Evolutionary conservation across 2,329 filamentous ascomycete species (phyloP).

Genomic region (Aspergillus viridinutans): DNA sequence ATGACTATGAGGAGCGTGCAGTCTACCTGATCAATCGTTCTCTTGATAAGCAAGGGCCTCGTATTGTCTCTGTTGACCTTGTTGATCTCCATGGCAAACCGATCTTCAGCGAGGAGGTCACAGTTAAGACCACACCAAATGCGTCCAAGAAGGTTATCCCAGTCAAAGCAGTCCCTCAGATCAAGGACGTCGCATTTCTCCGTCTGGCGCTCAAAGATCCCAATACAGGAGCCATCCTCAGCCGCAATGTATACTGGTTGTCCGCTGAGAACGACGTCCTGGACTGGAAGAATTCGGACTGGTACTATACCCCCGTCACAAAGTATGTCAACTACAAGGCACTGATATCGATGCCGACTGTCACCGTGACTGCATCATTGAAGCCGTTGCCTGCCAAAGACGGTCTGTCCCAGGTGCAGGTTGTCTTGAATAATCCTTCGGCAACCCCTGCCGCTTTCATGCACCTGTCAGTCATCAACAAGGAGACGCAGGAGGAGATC

Average conservation of each 20-base stretch:
- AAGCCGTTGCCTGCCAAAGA: background rate
- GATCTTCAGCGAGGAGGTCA: slow-evolving; percentile 33
- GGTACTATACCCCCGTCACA: slow-evolving; percentile 57
- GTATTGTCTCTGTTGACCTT: slow-evolving; percentile 49
- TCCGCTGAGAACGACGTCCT: slow-evolving; percentile 45
- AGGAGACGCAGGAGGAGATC: slow-evolving; percentile 40
- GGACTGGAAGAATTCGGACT: slow-evolving; percentile 55
- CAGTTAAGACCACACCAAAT: slow-evolving; percentile 43
- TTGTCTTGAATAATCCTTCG: slow-evolving; percentile 52
- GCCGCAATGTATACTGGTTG: slow-evolving; percentile 61
- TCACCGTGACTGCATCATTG: slow-evolving; percentile 33
- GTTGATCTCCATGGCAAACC: slow-evolving; percentile 47
- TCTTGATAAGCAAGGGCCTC: slow-evolving; percentile 33
- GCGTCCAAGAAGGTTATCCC: slow-evolving; percentile 36
- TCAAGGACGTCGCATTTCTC: slow-evolving; percentile 48
- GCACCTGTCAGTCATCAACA: slow-evolving; percentile 48
- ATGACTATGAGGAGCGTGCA: slow-evolving; percentile 46
- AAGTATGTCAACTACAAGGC: slow-evolving; percentile 48
- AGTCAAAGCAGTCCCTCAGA: slow-evolving; percentile 28
- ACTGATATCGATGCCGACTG: slow-evolving; percentile 39
- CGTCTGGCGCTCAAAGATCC: slow-evolving; percentile 45
- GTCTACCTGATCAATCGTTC: slow-evolving; percentile 56
- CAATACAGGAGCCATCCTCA: slow-evolving; percentile 33
- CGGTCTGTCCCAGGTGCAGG: slow-evolving; percentile 15
- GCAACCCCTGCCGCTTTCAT: slow-evolving; percentile 56